Evolutionary conservation across 2,329 filamentous ascomycete genomes (phyloP), one percentile per base, ranked within the genome.

Genomic region (Aspergillus fumigatus): DNA sequence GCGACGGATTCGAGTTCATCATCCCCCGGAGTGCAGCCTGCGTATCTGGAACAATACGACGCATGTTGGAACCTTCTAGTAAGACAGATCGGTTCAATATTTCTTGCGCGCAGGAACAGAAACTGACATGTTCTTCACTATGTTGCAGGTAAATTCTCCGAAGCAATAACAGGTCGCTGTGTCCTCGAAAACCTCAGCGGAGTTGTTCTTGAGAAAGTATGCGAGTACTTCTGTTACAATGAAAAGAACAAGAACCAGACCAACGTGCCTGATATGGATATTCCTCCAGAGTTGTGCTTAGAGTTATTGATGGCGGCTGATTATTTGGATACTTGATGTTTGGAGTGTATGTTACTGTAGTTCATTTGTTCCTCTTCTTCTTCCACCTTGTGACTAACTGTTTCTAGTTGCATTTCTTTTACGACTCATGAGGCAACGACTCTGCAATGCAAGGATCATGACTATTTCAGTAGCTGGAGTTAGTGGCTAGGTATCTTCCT

Each of bases 161-260:
- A 88, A 71, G 80, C 82, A 0, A 71, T 80, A 14, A 80, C 80
- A 19, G 84, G 84, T 50, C 79, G 79, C 32, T 84, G 84, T 59
- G 75, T 77, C 2, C 77, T 88, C 25, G 81, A 85, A 55, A 85
- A 82, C 43, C 82, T 88, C 61, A 87, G 83, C 63, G 85, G 82
- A 27, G 71, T 86, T 26, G 79, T 87, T 10, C 77, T 88, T 1
- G 85, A 88, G 66, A 87, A 87, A 70, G 84, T 88, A 53, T 88
- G 85, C 78, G 84, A 88, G 68, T 88, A 88, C 67, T 79, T 88
- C 48, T 86, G 86, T 71, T 88, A 88, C 74, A 83, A 86, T 61
- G 81, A 88, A 64, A 87, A 86, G 71, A 76, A 87, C 67, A 81
- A 82, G 61, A 78, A 84, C 48, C 76, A 79, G 56, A 79, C 76